Evolutionary conservation across 1,139 yeast species (phyloP).

Genomic region (Saccharomycopsis crataegensis): DNA sequence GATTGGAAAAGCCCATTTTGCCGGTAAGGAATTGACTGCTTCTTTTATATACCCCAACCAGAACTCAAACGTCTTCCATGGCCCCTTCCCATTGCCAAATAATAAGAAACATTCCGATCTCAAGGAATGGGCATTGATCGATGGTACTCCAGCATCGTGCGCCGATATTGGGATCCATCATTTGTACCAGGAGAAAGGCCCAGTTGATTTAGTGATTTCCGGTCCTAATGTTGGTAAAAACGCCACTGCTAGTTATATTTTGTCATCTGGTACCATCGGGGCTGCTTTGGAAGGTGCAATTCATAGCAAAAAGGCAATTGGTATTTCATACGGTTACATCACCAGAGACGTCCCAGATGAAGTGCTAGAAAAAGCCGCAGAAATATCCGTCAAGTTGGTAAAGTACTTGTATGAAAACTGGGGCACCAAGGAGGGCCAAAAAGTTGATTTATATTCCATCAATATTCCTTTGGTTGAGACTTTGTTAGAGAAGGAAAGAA

Average conservation of each 20-base stretch:
- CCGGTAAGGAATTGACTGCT: constrained; percentile 69
- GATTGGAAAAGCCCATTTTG: constrained; percentile 97
- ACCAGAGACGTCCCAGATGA: constrained; percentile 45
- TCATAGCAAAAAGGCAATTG: constrained; percentile 68
- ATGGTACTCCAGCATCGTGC: constrained; percentile 95
- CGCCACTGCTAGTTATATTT: constrained; percentile 80
- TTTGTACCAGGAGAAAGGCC: constrained; percentile 45
- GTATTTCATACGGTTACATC: constrained; percentile 74
- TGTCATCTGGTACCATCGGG: constrained; percentile 95
- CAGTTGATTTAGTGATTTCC: constrained; percentile 78
- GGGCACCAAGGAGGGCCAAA: constrained; percentile 26
- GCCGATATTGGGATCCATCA: constrained; percentile 86
- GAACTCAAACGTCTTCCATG: constrained; percentile 46
- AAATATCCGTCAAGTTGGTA: constrained; percentile 56
- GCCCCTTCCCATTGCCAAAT: constrained; percentile 54
- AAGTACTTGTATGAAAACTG: constrained; percentile 53
- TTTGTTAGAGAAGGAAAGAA: constrained; percentile 37
- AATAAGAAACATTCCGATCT: constrained; percentile 28
- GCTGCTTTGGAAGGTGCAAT: constrained; percentile 94
- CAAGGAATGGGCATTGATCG: constrained; percentile 77
- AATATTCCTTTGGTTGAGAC: constrained; percentile 67
- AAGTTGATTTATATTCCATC: constrained; percentile 69
- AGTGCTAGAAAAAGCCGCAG: constrained; percentile 59
- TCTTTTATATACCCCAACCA: constrained; percentile 56
- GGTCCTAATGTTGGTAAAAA: constrained; percentile 97